Evolutionary conservation across 2,329 filamentous ascomycete species (phyloP), one percentile per base, ranked within the genome.

Genomic region (Chalara sp.): DNA sequence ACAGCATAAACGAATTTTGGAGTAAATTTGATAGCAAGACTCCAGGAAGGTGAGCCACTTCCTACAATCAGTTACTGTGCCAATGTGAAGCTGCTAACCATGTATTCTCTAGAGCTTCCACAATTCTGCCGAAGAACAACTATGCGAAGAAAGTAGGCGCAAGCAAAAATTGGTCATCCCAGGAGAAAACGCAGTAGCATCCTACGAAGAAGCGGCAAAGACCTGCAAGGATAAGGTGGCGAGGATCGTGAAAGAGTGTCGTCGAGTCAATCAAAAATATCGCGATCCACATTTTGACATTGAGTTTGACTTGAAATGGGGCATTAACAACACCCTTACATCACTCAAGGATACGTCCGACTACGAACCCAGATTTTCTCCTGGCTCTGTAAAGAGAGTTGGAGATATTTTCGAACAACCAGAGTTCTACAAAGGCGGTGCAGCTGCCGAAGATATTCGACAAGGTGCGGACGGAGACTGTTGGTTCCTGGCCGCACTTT

Each of bases 281-380:
- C 79, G 85, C 12, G 89, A 95, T 63, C 80, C 84, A n/a, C 83
- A 93, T 65, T 95, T 95, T 63, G 86, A 95, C 64, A 81, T 95
- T 47, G 89, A 93, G 63, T 72, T 79, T 37, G 87, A 91, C 65
- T 74, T 90, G 55, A 86, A 88, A 68, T 72, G 72, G 37, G 68
- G 70, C n/a, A 67, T 64, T 5, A 70, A 71, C 41, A 74, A 81
- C 60, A 80, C 75, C 70, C 29, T 70, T 74, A 32, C 62, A 72
- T 75, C 58, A 70, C 35, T 70, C 75, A 21, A 44, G 6, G 47
- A 51, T n/a, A 50, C 55, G 6, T 49, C 39, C 33, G 44, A 43
- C n/a, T 32, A 40, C n/a, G 44, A 37, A 21, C 60, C 63, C 47
- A 40, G 46, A 37, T 46, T 45, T 29, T 37, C 42, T 55, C 41